These are phyloP conservation scores for Stropharia rugosoannulata DNA, from an alignment of 768 basidiomycete species.

Conservation along the genomic window DNA sequence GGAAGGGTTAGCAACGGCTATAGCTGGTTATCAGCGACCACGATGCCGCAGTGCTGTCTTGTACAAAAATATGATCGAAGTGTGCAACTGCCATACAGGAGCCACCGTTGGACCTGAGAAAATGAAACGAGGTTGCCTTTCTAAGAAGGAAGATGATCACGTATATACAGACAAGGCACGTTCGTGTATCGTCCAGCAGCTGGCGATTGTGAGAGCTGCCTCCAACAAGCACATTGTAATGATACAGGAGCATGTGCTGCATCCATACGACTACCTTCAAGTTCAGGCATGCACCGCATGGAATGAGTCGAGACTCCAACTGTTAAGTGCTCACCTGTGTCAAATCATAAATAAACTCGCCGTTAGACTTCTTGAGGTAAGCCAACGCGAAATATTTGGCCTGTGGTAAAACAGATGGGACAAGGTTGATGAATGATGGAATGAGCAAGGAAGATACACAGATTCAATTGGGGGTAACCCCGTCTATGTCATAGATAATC, in stretches of 20 bases:
- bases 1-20: background rate
- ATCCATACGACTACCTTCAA: background rate
- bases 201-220: background rate
- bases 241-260: background rate
- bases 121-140: background rate
- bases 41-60: background rate
- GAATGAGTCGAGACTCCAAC: background rate
- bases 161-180: background rate
- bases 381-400: background rate
- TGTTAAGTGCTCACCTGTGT: background rate
- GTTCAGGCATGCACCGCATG: background rate
- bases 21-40: background rate
- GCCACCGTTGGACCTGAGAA: background rate
- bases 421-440: background rate
- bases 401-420: background rate
- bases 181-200: background rate
- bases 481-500: too few relatives aligned
- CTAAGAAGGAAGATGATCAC: background rate
- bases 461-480: too few relatives aligned
- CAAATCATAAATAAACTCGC: background rate
- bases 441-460: too few relatives aligned
- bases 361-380: background rate
- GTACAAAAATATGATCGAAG: background rate
- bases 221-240: background rate
- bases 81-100: background rate